phyloP scores from a whole-genome alignment of 306 rosid genomes.

The Rosa persica region DNA sequence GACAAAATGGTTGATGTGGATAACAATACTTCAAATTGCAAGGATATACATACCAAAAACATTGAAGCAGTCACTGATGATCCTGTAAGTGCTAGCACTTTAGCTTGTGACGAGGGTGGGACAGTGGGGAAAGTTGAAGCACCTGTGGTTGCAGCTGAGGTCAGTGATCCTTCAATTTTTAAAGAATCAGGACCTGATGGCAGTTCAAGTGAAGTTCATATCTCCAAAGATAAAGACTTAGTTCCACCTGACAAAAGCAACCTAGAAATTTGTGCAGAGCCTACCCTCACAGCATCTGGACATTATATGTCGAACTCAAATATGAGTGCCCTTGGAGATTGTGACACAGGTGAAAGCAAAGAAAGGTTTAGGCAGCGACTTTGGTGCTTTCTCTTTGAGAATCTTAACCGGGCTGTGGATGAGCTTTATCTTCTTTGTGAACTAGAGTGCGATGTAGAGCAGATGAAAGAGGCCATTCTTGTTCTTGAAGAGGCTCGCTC shows the following conservation, averaged over 20 bases:
- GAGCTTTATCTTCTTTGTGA: slow-evolving; percentile 99
- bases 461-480: slow-evolving; percentile 98
- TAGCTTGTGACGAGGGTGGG: slow-evolving; percentile 26
- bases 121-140: slow-evolving; percentile 31
- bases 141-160: slow-evolving; percentile 32
- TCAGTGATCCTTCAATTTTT: slow-evolving; percentile 26
- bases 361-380: slow-evolving; percentile 97
- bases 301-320: slow-evolving; percentile 47
- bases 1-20: slow-evolving; percentile 37
- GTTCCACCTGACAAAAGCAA: slow-evolving; percentile 28
- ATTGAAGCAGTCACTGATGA: slow-evolving; percentile 34
- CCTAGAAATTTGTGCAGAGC: slow-evolving; percentile 35
- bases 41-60: slow-evolving; percentile 37
- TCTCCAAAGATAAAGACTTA: slow-evolving; percentile 33
- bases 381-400: slow-evolving; percentile 98
- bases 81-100: slow-evolving; percentile 23
- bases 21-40: slow-evolving; percentile 30
- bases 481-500: slow-evolving; percentile 97
- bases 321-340: slow-evolving; percentile 55
- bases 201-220: slow-evolving; percentile 31
- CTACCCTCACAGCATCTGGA: slow-evolving; percentile 26
- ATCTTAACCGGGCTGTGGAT: slow-evolving; percentile 97
- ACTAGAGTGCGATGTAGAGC: slow-evolving; percentile 90
- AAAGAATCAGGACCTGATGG: slow-evolving; percentile 30
- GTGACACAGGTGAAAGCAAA: slow-evolving; percentile 77